phyloP scores from a whole-genome alignment of 139 green algal genomes.

The Chlamydomonas urium region DNA sequence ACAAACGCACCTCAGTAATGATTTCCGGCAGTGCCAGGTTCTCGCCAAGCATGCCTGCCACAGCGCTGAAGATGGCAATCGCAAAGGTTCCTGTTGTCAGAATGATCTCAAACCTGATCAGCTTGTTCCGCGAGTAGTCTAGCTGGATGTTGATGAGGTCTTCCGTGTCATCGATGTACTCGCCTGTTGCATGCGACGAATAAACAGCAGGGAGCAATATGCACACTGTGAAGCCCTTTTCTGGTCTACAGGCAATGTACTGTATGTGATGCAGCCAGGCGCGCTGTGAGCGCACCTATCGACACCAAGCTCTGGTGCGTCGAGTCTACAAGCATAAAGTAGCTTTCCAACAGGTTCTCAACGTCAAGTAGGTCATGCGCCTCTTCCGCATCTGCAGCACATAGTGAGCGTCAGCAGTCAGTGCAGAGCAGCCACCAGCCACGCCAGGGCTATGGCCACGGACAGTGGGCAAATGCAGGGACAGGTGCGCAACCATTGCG shows the following conservation, averaged over 20 bases:
- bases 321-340: constrained; percentile 63
- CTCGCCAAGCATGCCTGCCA: constrained; percentile 78
- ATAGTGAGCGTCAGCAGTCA: no score
- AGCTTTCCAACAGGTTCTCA: constrained; percentile 60
- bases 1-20: constrained; percentile 43
- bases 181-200: no score
- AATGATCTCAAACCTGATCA: constrained; percentile 59
- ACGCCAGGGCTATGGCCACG: no score
- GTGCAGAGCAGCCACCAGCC: no score
- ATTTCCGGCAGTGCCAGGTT: constrained; percentile 72
- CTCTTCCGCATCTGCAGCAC: background rate
- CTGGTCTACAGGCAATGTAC: no score
- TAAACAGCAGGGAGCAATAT: no score
- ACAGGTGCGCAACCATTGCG: no score
- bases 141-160: constrained; percentile 96
- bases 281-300: background rate
- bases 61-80: constrained; percentile 46
- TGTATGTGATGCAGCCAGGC: no score
- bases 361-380: constrained; percentile 45
- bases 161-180: constrained; percentile 97
- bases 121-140: constrained; percentile 83
- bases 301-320: constrained; percentile 9
- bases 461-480: no score
- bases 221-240: no score
- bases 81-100: constrained; percentile 68